A percentile compares a stretch with the other conserved stretches of the same genome.
Evolutionary conservation across 305 asterid species (phyloP).

Genomic region (Nicotiana rustica): DNA sequence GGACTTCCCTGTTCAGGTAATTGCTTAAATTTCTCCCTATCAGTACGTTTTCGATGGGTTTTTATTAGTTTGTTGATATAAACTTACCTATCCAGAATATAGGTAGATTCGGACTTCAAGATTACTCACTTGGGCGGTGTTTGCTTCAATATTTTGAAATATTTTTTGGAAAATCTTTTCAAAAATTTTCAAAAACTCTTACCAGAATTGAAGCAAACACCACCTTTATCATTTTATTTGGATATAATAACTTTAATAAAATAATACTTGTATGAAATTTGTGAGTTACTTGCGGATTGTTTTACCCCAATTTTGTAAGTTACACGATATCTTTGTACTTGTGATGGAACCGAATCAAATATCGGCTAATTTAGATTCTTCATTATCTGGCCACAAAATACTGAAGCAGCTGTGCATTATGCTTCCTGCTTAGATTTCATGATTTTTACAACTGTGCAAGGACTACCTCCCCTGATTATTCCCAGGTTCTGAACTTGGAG

Average conservation of each 20-base stretch:
- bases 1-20: constrained; percentile 97
- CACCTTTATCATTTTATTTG: background rate
- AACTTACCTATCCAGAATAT: background rate
- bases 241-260: constrained; percentile 1
- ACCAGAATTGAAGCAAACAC: background rate
- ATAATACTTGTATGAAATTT: background rate
- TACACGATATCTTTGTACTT: background rate
- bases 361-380: background rate
- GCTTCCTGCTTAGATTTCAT: constrained; percentile 1
- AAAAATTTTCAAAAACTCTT: background rate
- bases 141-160: background rate
- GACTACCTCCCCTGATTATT: background rate
- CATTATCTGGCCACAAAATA: background rate
- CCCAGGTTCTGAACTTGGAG: background rate
- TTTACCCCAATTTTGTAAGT: background rate
- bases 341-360: background rate
- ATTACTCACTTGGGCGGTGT: background rate
- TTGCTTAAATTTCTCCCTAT: constrained; percentile 26
- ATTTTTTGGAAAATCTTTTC: background rate
- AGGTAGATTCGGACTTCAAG: background rate
- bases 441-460: background rate
- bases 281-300: background rate
- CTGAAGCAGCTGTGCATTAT: background rate
- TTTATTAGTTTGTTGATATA: background rate
- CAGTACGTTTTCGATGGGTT: background rate